Percentiles rank a stretch among this genome's conserved stretches.
Conservation (phyloP, 2,329 filamentous ascomycete species). For the Talaromyces albobiverticillius region DNA sequence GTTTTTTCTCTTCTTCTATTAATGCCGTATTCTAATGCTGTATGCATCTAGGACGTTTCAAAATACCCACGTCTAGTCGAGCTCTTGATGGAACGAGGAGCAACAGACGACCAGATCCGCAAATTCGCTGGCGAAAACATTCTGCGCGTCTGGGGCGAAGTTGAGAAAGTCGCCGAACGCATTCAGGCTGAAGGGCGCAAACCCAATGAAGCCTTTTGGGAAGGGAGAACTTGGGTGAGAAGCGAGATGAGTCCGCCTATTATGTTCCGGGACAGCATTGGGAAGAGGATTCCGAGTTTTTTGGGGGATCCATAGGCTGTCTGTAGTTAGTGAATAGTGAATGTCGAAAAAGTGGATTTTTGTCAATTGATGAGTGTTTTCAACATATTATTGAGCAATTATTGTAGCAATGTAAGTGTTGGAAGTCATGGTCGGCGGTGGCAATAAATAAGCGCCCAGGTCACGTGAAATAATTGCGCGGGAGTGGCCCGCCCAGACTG, state of each 20-base stretch:
- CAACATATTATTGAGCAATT: no score
- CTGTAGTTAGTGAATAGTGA: no score
- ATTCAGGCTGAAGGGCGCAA: conserved; percentile 19
- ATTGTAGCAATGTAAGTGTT: no score
- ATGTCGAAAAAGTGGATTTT: no score
- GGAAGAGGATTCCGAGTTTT: conserved; percentile 11
- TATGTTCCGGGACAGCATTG: conserved; percentile 13
- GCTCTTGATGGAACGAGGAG: conserved; percentile 33
- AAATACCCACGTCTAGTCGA: conserved; percentile 21
- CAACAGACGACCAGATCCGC: conserved; percentile 36
- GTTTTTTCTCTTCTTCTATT: not conserved
- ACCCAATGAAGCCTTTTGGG: conserved; percentile 18
- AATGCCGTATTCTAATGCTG: not conserved
- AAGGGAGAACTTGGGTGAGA: conserved; percentile 10
- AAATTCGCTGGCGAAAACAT: conserved; percentile 40
- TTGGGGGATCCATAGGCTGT: conserved; percentile 2
- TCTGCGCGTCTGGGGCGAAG: conserved; percentile 23
- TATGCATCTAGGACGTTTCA: conserved; percentile 23
- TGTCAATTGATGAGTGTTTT: no score
- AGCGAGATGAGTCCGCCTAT: conserved; percentile 11
- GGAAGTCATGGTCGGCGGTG: no score
- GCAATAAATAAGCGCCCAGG: no score
- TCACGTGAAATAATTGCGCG: no score
- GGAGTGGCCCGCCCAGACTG: no score
- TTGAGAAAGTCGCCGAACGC: conserved; percentile 18